Evolutionary conservation across 2,329 filamentous ascomycete genomes (phyloP).

Genomic region (Botrytis pseudocinerea): DNA sequence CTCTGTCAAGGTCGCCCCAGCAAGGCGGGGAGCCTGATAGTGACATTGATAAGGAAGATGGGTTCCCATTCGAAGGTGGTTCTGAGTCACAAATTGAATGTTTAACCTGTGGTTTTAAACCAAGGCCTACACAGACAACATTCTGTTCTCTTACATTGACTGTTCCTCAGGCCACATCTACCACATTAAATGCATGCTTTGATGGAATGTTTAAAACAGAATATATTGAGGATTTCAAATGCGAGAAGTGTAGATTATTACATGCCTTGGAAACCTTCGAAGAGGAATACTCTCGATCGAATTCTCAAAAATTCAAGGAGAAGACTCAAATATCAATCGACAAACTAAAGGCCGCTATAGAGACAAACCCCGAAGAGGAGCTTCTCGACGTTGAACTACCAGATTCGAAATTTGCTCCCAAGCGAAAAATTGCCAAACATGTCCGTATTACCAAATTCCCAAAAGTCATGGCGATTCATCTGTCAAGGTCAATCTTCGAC

Average conservation of each 20-base stretch:
- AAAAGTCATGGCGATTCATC: slow-evolving; percentile 85
- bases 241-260: slow-evolving; percentile 85
- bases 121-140: slow-evolving; percentile 76
- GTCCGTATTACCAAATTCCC: slow-evolving; percentile 86
- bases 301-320: slow-evolving; percentile 52
- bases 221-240: slow-evolving; percentile 95
- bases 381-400: slow-evolving; percentile 74
- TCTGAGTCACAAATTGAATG: slow-evolving; percentile 96
- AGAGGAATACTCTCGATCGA: slow-evolving; percentile 55
- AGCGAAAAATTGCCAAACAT: slow-evolving; percentile 81
- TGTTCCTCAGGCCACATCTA: slow-evolving; percentile 80
- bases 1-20: background rate
- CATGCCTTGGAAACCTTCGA: slow-evolving; percentile 70
- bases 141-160: slow-evolving; percentile 93
- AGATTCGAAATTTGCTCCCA: slow-evolving; percentile 71
- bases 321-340: slow-evolving; percentile 59
- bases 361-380: slow-evolving; percentile 77
- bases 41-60: slow-evolving; percentile 54
- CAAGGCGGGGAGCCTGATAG: slow-evolving; percentile 11
- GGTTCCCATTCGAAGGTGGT: slow-evolving; percentile 89
- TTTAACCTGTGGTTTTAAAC: slow-evolving; percentile 84
- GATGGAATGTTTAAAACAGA: slow-evolving; percentile 94
- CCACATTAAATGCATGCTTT: slow-evolving; percentile 83
- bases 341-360: slow-evolving; percentile 68
- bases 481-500: slow-evolving; percentile 92